Evolutionary conservation across 768 basidiomycete genomes (phyloP), one percentile per base, ranked within the genome.

Genomic region (Inosperma sp.): DNA sequence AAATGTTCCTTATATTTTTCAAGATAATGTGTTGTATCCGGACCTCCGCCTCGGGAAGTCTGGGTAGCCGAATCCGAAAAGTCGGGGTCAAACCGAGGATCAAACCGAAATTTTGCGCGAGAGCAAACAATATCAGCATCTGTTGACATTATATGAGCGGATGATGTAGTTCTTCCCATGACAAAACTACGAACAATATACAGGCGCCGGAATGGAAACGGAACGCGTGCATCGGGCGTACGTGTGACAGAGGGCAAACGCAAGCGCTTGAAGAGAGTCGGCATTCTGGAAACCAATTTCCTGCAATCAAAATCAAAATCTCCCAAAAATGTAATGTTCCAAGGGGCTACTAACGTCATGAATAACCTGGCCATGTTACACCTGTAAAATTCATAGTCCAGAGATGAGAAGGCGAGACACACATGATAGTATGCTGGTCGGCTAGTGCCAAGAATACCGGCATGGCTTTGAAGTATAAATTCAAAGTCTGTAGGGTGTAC

Each of bases 221-320:
- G n/a, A n/a, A n/a, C n/a, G n/a, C n/a, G 88, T 89, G 1, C 87
- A 74, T 0, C 84, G 76, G 0, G 88, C 85, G 43, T 88, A 90
- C 1, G 87, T 81, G 41, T 90, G 85, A 60, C 88, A 90, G 0
- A 90, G 68, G 0, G 82, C 78, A 48, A 81, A 90, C 0, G 84
- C 77, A 0, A 90, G 59, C 0, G 77, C 71, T 53, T 91, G 89
- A 27, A 91, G 62, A 2, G 77, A 74, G 56, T 86, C 81, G 8
- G 82, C 72, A 30, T 81, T 85, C 51, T 8, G 45, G 70, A 87
- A 83, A 1, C 69, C 68, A 56, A 80, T 83, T 12, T 73, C 67
- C 69, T 73, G 50, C 23, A 25, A 13, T 16, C 3, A 27, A 26
- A 3, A 42, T n/a, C 8, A 33, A 14, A 44, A 47, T 30, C 9